Percentiles rank a stretch among this genome's conserved stretches.
These are phyloP conservation scores for Volvox africanus DNA, from an alignment of 139 green algal genomes.

Conservation along the genomic window DNA sequence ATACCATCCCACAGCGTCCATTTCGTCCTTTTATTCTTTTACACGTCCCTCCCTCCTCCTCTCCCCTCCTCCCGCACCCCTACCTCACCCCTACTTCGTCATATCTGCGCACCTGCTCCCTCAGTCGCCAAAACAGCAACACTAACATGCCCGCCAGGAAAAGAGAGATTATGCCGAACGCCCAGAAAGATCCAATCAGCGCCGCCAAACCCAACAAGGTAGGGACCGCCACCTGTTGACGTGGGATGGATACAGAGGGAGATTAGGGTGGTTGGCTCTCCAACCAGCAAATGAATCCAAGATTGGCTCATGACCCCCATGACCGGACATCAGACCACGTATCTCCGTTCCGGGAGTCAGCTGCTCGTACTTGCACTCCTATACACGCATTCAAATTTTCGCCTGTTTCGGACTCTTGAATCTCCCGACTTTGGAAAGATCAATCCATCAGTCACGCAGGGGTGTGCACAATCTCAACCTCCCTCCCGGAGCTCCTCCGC, in stretches of 20 bases:
- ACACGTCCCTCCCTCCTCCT: background rate
- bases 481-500: background rate
- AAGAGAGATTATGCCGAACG: background rate
- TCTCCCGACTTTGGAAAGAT: no score
- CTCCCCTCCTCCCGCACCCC: background rate
- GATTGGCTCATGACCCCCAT: background rate
- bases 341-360: no score
- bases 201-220: background rate
- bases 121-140: slow-evolving; percentile 64
- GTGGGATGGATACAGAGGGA: no score
- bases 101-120: slow-evolving; percentile 12
- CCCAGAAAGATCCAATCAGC: background rate
- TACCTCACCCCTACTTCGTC: background rate
- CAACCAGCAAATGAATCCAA: background rate
- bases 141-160: slow-evolving; percentile 24
- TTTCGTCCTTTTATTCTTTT: background rate
- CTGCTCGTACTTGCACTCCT: no score
- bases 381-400: background rate
- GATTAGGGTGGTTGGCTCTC: no score
- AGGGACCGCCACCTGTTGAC: slow-evolving; percentile 9
- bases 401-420: background rate
- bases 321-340: no score
- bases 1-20: background rate
- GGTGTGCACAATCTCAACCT: background rate
- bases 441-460: background rate